Evolutionary conservation across 805 yeast genomes (phyloP).

Genomic region (Candida taoyuanica): DNA sequence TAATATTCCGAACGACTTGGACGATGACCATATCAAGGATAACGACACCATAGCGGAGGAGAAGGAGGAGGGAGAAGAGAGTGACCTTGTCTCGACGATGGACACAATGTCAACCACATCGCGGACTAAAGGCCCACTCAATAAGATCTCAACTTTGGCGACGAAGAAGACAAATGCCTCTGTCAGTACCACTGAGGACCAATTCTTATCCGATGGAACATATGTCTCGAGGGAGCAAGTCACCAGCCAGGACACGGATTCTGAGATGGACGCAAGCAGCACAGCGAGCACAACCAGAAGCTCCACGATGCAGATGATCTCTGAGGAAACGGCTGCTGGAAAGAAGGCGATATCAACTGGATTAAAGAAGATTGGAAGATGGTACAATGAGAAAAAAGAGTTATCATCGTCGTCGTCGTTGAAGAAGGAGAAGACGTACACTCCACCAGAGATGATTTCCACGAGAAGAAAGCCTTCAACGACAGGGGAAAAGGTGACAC

Average conservation of each 20-base stretch:
- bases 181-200: constrained; percentile 19
- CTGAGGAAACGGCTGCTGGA: constrained; percentile 28
- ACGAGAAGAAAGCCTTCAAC: constrained; percentile 38
- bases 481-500: constrained; percentile 10
- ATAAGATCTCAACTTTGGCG: constrained; percentile 13
- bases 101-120: background rate
- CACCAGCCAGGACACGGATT: constrained; percentile 7
- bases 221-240: constrained; percentile 18
- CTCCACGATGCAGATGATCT: constrained; percentile 22
- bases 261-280: constrained; percentile 15
- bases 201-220: constrained; percentile 27
- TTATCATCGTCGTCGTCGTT: constrained; percentile 3
- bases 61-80: no score
- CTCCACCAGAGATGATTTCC: constrained; percentile 66
- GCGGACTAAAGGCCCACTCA: constrained; percentile 8
- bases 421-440: constrained; percentile 7
- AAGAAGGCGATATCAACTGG: constrained; percentile 41
- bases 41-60: no score
- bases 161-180: constrained; percentile 4
- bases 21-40: constrained; percentile 2
- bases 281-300: constrained; percentile 5
- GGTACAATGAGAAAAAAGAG: constrained; percentile 54
- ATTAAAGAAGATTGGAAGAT: constrained; percentile 57
- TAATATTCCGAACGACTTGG: constrained; percentile 1
- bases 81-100: no score